Conservation (phyloP, 2,329 filamentous ascomycete species). For the Neonectria magnoliae region DNA sequence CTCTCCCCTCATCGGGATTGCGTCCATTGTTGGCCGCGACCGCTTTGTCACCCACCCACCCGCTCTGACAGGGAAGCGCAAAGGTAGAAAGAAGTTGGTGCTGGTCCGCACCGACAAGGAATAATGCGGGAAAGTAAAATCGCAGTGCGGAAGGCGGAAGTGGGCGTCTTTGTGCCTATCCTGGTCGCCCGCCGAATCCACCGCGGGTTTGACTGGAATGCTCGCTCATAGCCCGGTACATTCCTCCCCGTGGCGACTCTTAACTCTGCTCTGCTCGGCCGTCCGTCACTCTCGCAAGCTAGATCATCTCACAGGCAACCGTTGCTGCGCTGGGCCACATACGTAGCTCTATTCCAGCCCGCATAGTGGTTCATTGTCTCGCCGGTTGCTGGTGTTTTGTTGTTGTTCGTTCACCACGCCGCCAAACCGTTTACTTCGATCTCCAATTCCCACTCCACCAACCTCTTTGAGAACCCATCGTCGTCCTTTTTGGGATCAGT, state of each 20-base stretch:
- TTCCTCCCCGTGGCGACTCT: slow-evolving; percentile 37
- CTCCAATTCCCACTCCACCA: slow-evolving; percentile 29
- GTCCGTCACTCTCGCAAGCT: not conserved
- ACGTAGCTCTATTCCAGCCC: slow-evolving; percentile 30
- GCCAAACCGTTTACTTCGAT: slow-evolving; percentile 35
- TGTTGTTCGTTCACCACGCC: slow-evolving; percentile 29
- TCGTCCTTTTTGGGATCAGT: slow-evolving; percentile 36
- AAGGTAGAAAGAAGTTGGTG: not conserved
- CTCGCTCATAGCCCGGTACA: slow-evolving; percentile 42
- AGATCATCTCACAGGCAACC: slow-evolving; percentile 30
- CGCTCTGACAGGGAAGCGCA: not conserved
- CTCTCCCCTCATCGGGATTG: no score
- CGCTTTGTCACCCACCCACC: not conserved
- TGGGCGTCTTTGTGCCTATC: slow-evolving; percentile 3
- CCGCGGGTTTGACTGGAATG: slow-evolving; percentile 40
- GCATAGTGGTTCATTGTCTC: slow-evolving; percentile 31
- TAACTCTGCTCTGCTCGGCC: slow-evolving; percentile 26
- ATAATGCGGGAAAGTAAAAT: slow-evolving; percentile 4
- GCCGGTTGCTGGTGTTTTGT: slow-evolving; percentile 35
- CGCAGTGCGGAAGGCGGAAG: not conserved
- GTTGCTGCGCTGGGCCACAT: slow-evolving; percentile 39
- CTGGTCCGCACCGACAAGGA: not conserved
- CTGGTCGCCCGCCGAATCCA: slow-evolving; percentile 2
- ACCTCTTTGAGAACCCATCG: slow-evolving; percentile 31
- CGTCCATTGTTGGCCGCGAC: not conserved